phyloP scores from a whole-genome alignment of 768 basidiomycete genomes.

The Pulveroboletus frians region DNA sequence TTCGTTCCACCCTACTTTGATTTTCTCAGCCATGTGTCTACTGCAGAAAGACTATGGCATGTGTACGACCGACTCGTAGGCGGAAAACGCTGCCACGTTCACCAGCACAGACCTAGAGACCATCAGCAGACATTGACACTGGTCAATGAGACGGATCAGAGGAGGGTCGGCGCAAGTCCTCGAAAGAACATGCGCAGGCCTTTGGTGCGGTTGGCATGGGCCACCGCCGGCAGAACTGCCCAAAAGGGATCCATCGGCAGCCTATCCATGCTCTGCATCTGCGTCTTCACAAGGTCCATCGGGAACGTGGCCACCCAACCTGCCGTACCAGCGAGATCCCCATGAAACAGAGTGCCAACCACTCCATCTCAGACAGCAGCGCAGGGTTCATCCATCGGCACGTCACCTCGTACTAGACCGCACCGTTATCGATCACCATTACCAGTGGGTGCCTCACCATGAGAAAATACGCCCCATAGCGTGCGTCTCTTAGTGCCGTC shows the following conservation, averaged over 20 bases:
- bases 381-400: constrained; percentile 42
- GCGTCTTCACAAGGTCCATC: constrained; percentile 85
- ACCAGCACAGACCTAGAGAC: constrained; percentile 65
- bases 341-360: constrained; percentile 61
- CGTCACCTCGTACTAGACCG: constrained; percentile 57
- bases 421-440: constrained; percentile 3
- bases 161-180: constrained; percentile 74
- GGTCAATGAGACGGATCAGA: constrained; percentile 44
- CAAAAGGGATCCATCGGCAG: constrained; percentile 47
- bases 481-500: constrained; percentile 72
- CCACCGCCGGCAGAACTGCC: constrained; percentile 52
- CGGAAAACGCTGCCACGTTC: constrained; percentile 78
- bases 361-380: constrained; percentile 42
- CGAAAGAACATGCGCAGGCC: constrained; percentile 68
- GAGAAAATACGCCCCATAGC: constrained; percentile 83
- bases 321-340: constrained; percentile 73
- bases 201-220: constrained; percentile 56
- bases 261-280: constrained; percentile 58
- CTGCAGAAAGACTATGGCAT: no score
- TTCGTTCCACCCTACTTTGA: no score
- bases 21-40: no score
- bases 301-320: constrained; percentile 85
- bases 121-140: neutral
- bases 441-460: constrained; percentile 43
- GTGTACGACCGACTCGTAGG: constrained; percentile 59